Conservation (phyloP, 1,284 basidiomycete genomes). For the Puccinia horiana region DNA sequence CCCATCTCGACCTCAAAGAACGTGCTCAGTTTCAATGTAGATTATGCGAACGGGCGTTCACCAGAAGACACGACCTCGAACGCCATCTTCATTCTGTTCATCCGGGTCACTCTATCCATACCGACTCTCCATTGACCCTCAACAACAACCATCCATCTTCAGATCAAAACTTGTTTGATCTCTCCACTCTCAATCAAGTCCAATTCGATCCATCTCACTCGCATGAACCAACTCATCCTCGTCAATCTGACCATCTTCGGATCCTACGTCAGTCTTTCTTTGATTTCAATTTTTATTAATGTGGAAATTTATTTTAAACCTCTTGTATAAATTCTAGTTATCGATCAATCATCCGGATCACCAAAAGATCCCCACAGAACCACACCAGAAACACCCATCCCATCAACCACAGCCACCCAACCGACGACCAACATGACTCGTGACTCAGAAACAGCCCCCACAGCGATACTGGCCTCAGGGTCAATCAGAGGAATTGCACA, state of each 20-base stretch:
- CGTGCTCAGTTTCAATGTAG: slow-evolving; percentile 44
- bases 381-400: neutral
- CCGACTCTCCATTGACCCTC: neutral
- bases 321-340: neutral
- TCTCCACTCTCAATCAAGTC: neutral
- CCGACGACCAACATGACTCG: neutral
- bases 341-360: neutral
- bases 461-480: slow-evolving; percentile 28
- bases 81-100: slow-evolving; percentile 47
- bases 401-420: neutral
- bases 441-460: neutral
- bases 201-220: neutral
- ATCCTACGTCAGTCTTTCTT: neutral
- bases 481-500: slow-evolving; percentile 37
- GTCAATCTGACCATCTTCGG: neutral
- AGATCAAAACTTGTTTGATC: neutral
- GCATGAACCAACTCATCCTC: neutral
- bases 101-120: slow-evolving; percentile 38
- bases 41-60: slow-evolving; percentile 44
- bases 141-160: neutral
- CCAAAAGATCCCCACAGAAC: neutral
- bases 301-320: neutral
- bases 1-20: slow-evolving; percentile 47
- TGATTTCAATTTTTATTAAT: neutral
- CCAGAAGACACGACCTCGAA: slow-evolving; percentile 45